Percentiles rank a stretch among this genome's conserved stretches.
Conservation (phyloP, 345 rosid species). For the Camelina sativa region DNA sequence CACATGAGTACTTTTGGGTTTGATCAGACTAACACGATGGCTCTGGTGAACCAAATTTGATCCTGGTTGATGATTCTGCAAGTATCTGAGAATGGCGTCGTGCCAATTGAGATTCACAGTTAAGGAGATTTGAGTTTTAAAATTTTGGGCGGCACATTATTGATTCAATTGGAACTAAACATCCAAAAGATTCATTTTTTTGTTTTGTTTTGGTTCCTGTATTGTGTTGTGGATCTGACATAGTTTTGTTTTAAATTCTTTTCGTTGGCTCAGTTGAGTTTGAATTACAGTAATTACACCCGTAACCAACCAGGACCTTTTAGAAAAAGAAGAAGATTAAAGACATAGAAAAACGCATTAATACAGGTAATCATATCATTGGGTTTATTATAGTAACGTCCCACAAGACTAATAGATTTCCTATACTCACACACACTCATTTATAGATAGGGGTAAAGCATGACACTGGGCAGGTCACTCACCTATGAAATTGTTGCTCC, state of each 20-base stretch:
- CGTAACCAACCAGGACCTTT: not conserved
- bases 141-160: constrained; percentile 27
- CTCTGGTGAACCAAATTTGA: constrained; percentile 19
- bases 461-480: not conserved
- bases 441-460: constrained; percentile 3
- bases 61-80: constrained; percentile 26
- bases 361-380: too few species aligned
- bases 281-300: not conserved
- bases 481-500: constrained; percentile 11
- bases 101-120: constrained; percentile 30
- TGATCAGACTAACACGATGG: constrained; percentile 30
- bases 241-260: not conserved
- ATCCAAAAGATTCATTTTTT: constrained; percentile 32
- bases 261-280: constrained; percentile 10
- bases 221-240: not conserved
- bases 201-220: constrained; percentile 7
- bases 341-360: not conserved
- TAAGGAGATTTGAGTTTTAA: constrained; percentile 15
- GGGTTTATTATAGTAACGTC: not conserved
- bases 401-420: not conserved
- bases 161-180: constrained; percentile 32
- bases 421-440: not conserved
- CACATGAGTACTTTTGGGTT: constrained; percentile 14
- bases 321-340: not conserved
- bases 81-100: not conserved